Conservation (phyloP, 345 rosid species). For the thale cress (Arabidopsis thaliana) region DNA sequence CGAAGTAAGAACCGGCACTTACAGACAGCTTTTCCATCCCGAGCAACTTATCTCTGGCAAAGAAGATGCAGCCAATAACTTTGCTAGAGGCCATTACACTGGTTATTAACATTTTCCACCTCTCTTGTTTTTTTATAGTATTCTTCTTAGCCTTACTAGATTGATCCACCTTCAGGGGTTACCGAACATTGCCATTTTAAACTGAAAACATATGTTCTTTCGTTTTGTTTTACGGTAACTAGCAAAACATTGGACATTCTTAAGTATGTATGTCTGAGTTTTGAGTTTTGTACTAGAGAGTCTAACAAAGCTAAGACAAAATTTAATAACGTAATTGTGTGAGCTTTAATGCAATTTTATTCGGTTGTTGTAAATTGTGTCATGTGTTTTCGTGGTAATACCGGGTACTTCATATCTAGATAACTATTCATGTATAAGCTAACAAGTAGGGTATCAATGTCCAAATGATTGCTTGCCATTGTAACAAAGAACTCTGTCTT, state of each 20-base stretch:
- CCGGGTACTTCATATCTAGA: no score
- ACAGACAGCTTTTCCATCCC: constrained; percentile 58
- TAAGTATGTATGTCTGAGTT: no score
- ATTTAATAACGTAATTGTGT: no score
- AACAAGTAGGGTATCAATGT: background rate
- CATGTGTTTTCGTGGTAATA: no score
- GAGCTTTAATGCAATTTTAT: no score
- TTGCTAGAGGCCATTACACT: constrained; percentile 60
- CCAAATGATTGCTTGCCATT: background rate
- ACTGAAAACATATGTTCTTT: background rate
- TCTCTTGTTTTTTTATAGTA: background rate
- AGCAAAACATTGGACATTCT: no score
- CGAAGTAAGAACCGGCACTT: constrained; percentile 56
- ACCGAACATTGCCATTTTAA: background rate
- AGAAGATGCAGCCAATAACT: constrained; percentile 59
- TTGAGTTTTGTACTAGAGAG: no score
- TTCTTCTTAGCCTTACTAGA: background rate
- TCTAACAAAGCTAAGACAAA: no score
- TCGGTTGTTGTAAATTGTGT: no score
- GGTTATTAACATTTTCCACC: constrained; percentile 9
- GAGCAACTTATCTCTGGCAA: constrained; percentile 56
- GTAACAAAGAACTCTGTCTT: background rate
- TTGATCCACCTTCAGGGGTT: background rate
- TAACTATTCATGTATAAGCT: background rate
- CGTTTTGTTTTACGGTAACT: no score